phyloP scores from a whole-genome alignment of 2,329 filamentous ascomycete species.

The Ophiostoma pallidulum region DNA sequence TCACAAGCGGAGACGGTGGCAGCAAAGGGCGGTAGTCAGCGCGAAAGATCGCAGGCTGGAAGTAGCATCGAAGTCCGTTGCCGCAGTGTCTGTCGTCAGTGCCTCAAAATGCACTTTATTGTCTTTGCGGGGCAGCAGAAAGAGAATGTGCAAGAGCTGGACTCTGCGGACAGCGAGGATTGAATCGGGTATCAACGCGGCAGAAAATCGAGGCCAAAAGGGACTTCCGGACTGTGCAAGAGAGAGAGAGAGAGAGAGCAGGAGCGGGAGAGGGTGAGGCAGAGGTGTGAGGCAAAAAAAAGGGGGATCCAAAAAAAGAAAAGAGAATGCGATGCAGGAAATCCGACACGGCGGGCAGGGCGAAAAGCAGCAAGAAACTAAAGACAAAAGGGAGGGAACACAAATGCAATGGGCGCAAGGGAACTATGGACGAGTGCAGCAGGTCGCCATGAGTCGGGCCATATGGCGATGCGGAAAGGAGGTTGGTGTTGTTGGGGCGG shows the following conservation, averaged over 20 bases:
- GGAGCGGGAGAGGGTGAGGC: neutral
- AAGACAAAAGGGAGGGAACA: neutral
- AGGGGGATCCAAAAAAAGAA: neutral
- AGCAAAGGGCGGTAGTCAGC: neutral
- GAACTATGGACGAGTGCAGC: conserved; percentile 2
- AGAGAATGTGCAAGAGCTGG: neutral
- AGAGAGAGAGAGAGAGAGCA: neutral
- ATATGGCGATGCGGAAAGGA: neutral
- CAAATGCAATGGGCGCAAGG: neutral
- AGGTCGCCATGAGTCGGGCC: conserved; percentile 2
- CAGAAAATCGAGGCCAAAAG: neutral
- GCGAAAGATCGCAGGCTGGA: neutral
- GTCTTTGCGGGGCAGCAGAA: no score
- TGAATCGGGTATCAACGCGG: no score
- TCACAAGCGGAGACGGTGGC: neutral
- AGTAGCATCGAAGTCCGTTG: no score
- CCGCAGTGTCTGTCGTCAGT: no score
- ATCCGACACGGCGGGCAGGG: neutral
- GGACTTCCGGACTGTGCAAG: neutral
- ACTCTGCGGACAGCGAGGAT: no score
- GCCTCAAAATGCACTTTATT: no score
- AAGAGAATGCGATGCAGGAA: neutral
- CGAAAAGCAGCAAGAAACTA: conserved; percentile 1
- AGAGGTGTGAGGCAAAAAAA: neutral
- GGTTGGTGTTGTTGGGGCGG: neutral